Evolutionary conservation across 257 asterid species (phyloP).

Genomic region (Anisodus acutangulus): DNA sequence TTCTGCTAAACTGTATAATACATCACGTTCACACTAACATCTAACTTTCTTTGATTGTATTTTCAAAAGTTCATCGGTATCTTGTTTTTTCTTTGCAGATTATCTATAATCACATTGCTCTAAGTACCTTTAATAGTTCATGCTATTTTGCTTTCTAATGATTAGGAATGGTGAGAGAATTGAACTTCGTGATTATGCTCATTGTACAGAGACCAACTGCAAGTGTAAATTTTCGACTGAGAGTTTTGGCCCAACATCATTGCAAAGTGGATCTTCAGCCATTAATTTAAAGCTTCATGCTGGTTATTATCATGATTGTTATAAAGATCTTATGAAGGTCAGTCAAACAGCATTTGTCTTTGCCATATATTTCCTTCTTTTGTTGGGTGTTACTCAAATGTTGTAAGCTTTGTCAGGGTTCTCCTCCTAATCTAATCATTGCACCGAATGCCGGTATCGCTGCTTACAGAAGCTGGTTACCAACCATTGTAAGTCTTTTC

Average conservation of each 20-base stretch:
- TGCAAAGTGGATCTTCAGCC: constrained; percentile 37
- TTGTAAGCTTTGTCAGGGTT: constrained; percentile 47
- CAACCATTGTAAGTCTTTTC: constrained; percentile 71
- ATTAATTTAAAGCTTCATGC: constrained; percentile 65
- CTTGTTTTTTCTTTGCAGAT: neutral
- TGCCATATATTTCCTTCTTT: neutral
- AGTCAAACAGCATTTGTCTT: constrained; percentile 2
- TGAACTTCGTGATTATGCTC: constrained; percentile 56
- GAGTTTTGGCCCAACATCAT: constrained; percentile 32
- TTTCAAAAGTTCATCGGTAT: neutral
- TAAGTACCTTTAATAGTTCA: neutral
- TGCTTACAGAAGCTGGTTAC: constrained; percentile 91
- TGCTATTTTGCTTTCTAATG: constrained; percentile 29
- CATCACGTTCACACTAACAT: neutral
- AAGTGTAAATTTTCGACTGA: constrained; percentile 53
- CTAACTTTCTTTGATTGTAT: neutral
- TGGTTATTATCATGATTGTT: constrained; percentile 81
- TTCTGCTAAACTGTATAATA: neutral
- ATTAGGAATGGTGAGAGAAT: constrained; percentile 75
- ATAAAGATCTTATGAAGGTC: constrained; percentile 64
- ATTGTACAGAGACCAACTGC: constrained; percentile 61
- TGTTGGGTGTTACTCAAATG: constrained; percentile 24
- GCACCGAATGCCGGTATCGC: constrained; percentile 96
- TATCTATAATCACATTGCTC: neutral
- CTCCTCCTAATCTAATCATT: constrained; percentile 65